Conservation (phyloP, 2,329 filamentous ascomycete species). For the Fusarium veterinarium region DNA sequence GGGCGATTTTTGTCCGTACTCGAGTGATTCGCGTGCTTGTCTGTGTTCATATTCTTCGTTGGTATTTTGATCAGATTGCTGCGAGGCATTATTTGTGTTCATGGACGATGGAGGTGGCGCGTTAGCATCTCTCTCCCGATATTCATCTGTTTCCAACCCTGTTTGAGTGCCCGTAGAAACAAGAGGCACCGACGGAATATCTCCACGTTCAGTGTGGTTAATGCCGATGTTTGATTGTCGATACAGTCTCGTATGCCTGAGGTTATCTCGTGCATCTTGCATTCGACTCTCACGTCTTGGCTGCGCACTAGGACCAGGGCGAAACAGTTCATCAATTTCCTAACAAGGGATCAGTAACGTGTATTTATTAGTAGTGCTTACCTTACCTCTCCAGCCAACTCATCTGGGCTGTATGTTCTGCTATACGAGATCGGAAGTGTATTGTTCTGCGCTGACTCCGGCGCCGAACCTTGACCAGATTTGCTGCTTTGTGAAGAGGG, state of each 20-base stretch:
- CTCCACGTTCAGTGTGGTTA: no score
- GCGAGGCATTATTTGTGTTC: not conserved
- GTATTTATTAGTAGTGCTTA: rapidly evolving
- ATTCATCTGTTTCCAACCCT: no score
- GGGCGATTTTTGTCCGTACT: not conserved
- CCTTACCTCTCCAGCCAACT: not conserved
- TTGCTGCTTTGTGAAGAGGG: not conserved
- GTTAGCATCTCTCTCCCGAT: no score
- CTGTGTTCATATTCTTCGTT: no score
- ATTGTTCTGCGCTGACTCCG: not conserved
- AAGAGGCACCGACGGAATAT: no score
- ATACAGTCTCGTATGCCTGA: not conserved
- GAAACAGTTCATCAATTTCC: not conserved
- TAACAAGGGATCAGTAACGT: not conserved
- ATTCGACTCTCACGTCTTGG: not conserved
- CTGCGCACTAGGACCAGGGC: not conserved
- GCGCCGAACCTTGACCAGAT: rapidly evolving
- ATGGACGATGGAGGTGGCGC: not conserved
- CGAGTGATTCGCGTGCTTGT: not conserved
- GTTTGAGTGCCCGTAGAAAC: no score
- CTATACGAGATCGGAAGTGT: rapidly evolving
- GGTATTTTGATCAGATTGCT: not conserved
- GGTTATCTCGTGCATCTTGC: not conserved
- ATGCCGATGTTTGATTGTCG: no score
- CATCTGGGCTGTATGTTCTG: not conserved